Evolutionary conservation across 2,329 filamentous ascomycete species (phyloP).

Genomic region (Onygenales sp.): DNA sequence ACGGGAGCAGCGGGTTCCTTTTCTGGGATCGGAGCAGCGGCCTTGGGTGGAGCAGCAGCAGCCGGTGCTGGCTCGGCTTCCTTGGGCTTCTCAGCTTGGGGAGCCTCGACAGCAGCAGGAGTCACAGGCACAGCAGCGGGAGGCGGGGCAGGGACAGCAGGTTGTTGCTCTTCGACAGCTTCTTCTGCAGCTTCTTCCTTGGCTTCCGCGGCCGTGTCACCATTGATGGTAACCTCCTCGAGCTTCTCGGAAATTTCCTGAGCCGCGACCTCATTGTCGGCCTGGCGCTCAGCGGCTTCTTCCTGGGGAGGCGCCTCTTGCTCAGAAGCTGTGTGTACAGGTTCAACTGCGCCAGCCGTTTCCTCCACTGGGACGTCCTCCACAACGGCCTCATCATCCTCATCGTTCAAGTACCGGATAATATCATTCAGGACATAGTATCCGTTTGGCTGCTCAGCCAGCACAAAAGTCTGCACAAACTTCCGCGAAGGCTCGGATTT

Average conservation of each 20-base stretch:
- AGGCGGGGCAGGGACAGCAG: conserved; percentile 27
- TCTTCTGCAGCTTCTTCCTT: conserved; percentile 21
- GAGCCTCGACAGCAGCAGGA: conserved; percentile 20
- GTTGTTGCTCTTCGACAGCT: conserved; percentile 17
- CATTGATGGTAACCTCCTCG: conserved; percentile 51
- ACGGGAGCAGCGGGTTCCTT: conserved; percentile 35
- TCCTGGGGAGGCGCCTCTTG: conserved; percentile 37
- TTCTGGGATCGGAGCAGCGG: conserved; percentile 42
- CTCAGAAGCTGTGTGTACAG: conserved; percentile 31
- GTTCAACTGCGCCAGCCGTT: conserved; percentile 24
- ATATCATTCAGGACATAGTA: conserved; percentile 99
- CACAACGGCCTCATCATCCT: conserved; percentile 50
- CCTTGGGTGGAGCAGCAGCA: conserved; percentile 40
- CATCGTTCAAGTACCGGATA: conserved; percentile 84
- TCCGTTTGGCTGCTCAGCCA: conserved; percentile 89
- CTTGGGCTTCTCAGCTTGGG: conserved; percentile 55
- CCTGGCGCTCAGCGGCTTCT: conserved; percentile 21
- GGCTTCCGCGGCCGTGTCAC: conserved; percentile 25
- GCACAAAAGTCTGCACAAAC: conserved; percentile 95
- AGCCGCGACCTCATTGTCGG: conserved; percentile 34
- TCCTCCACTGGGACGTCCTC: conserved; percentile 34
- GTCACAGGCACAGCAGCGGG: conserved; percentile 4
- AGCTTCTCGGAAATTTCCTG: conserved; percentile 64
- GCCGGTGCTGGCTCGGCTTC: conserved; percentile 44
- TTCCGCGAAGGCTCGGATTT: conserved; percentile 85